Evolutionary conservation across 2,329 filamentous ascomycete species (phyloP), one percentile per base, ranked within the genome.

Genomic region (Harringtonia lauricola): DNA sequence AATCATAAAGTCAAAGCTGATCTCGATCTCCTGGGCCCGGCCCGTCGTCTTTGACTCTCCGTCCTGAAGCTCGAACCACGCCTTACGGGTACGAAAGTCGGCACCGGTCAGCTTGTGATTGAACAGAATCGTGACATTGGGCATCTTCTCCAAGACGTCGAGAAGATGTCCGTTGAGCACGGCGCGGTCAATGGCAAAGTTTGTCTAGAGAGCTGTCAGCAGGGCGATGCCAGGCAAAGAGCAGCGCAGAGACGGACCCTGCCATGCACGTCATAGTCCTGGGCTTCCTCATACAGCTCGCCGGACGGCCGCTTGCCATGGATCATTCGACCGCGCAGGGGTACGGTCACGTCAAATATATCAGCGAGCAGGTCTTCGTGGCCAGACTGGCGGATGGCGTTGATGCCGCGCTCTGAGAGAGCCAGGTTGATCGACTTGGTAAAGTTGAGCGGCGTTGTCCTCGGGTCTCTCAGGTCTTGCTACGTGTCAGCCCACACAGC

Each of bases 391-490:
- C 76, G 75, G 64, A 98, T 81, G 19, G 90, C 86, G 60, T 92
- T 85, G 60, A 96, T 89, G 28, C 92, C 92, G 46, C 92, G 80
- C 60, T 96, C 89, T 0, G 92, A 96, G 1, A 98, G 71, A 19
- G 92, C 90, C 44, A 98, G 67, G 58, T 98, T 98, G 68, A 98
- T 98, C n/a, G 92, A 96, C 61, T 88, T 94, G 48, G 89, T 94
- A 59, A 95, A 95, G 63, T 95, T 95, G 48, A 96, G 71, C 3
- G 90, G 89, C 26, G 81, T 79, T 1, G 86, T 95, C 3, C 78
- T 74, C 3, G 84, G 81, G 59, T 94, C 81, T 34, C 92, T 81
- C 39, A 96, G 79, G 66, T 98, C 92, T 96, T 6, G 24, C 7
- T 10, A 6, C 24, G 6, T 26, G 24, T 37, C 35, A 37, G 19